phyloP scores from a whole-genome alignment of 257 asterid genomes.

The Perilla frutescens region DNA sequence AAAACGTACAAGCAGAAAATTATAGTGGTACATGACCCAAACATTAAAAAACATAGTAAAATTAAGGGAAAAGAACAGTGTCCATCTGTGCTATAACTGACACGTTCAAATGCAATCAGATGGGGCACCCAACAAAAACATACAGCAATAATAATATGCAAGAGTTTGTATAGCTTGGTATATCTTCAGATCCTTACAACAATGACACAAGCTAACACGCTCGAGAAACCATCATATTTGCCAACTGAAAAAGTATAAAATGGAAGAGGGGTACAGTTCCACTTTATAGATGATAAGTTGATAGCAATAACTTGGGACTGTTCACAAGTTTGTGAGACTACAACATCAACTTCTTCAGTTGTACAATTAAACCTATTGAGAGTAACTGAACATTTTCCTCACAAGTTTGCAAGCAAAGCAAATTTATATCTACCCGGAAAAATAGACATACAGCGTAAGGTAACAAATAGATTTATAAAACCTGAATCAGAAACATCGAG shows the following conservation, averaged over 20 bases:
- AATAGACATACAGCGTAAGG: no score
- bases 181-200: neutral
- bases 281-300: no score
- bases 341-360: neutral
- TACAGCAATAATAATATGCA: no score
- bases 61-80: neutral
- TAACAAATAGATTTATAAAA: neutral
- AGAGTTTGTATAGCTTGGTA: no score
- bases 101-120: constrained; percentile 20
- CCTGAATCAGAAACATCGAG: neutral
- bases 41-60: neutral
- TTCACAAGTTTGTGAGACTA: neutral
- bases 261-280: no score
- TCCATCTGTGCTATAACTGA: no score
- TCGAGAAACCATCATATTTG: neutral
- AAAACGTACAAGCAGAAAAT: neutral
- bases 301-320: no score
- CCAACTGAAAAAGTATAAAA: neutral
- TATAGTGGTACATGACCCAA: neutral
- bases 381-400: neutral
- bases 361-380: neutral
- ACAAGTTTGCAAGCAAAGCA: neutral
- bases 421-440: neutral
- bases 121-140: neutral
- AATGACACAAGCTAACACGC: constrained; percentile 9